Evolutionary conservation across 75 land plant species (phyloP), one percentile per base, ranked within the genome.

Genomic region (Adiantum capillusveneris): DNA sequence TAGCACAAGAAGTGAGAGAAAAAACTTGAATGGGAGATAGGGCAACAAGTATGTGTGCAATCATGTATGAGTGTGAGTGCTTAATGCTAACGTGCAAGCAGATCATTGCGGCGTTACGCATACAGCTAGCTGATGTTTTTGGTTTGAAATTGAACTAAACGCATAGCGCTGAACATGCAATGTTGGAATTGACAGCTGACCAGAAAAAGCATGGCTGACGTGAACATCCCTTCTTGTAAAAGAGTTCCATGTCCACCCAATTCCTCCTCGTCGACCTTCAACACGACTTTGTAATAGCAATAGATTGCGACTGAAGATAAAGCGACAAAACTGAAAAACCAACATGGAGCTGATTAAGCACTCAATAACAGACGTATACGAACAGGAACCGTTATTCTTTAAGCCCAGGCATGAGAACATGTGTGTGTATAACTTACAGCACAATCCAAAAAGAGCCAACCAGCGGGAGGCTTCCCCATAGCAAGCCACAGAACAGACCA

Each of bases 201-300:
- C 86, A 92, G 59, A 62, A 92, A 92, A 22, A 92, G 90, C 0
- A 84, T 75, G 44, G 85, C 45, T 0, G 97, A 92, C 25, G 96
- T 96, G 76, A 93, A 93, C 44, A 93, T 76, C n/a, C 98, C 98
- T 68, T 93, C 98, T 60, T 93, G 98, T 45, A 93, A 82, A 29
- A 93, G 80, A 25, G 79, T 64, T 50, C 83, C 83, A 77, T 93
- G 96, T 28, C 98, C 98, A 6, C 98, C 98, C 65, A 81, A 89
- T 17, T 93, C 96, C 59, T 93, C 98, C 65, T 83, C 95, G 43
- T 93, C 96, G 54, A 89, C 39, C 56, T 85, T 83, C 52, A 93
- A 59, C 6, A 80, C 52, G 31, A 82, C 9, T 39, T 80, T 59
- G 70, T 93, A 93, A 65, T 85, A 86, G 1, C 70, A 71, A 62